A percentile compares a stretch with the other conserved stretches of the same genome.
Conservation (phyloP, 805 yeast genomes). For the Peterozyma toletana region DNA sequence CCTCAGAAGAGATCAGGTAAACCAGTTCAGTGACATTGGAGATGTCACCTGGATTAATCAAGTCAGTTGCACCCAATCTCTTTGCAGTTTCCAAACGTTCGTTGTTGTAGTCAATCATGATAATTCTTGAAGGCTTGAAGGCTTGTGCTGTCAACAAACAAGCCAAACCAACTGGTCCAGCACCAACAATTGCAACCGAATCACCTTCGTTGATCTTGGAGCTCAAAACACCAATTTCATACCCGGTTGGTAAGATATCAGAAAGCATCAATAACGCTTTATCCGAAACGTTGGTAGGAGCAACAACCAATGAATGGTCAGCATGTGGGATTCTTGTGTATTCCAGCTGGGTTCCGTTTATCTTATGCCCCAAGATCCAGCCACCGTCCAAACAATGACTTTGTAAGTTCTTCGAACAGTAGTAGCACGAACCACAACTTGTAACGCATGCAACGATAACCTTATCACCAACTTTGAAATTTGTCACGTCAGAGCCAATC, state of each 20-base stretch:
- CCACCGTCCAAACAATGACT: slow-evolving; percentile 54
- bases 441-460: slow-evolving; percentile 64
- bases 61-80: slow-evolving; percentile 52
- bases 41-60: slow-evolving; percentile 43
- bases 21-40: slow-evolving; percentile 33
- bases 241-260: slow-evolving; percentile 62
- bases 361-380: slow-evolving; percentile 47
- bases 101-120: slow-evolving; percentile 55
- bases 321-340: slow-evolving; percentile 48
- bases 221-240: slow-evolving; percentile 58
- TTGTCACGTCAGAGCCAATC: slow-evolving; percentile 40
- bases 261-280: slow-evolving; percentile 55
- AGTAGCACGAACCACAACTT: slow-evolving; percentile 51
- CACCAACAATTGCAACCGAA: slow-evolving; percentile 55
- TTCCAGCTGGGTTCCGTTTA: slow-evolving; percentile 66
- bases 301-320: slow-evolving; percentile 28
- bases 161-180: slow-evolving; percentile 62
- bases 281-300: slow-evolving; percentile 21
- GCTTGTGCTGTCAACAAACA: slow-evolving; percentile 50
- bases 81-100: slow-evolving; percentile 50
- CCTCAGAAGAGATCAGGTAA: slow-evolving; percentile 19
- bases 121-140: slow-evolving; percentile 46
- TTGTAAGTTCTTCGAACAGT: slow-evolving; percentile 47
- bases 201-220: slow-evolving; percentile 48
- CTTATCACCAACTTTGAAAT: slow-evolving; percentile 47